These are phyloP conservation scores for Nakaseomyces glabratus DNA, from an alignment of 1,139 yeast genomes.

Conservation along the genomic window DNA sequence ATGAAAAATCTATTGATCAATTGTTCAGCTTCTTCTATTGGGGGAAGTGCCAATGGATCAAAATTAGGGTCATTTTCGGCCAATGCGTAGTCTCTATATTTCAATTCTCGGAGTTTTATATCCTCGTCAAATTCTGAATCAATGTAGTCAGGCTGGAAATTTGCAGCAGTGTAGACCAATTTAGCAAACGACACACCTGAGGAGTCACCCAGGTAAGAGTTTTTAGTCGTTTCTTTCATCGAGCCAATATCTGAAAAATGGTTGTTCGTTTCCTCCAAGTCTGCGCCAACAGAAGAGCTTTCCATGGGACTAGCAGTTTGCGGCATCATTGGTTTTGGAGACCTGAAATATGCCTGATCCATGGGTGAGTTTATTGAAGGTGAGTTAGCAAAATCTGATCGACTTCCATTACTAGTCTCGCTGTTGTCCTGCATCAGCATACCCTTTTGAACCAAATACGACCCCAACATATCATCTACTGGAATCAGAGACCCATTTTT, in stretches of 20 bases:
- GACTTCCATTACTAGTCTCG: neutral
- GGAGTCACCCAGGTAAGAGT: constrained; percentile 43
- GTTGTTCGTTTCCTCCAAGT: constrained; percentile 20
- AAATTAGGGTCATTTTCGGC: constrained; percentile 15
- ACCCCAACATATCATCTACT: constrained; percentile 17
- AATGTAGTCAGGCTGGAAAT: constrained; percentile 38
- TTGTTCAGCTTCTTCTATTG: constrained; percentile 60
- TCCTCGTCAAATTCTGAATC: constrained; percentile 20
- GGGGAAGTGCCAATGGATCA: constrained; percentile 41
- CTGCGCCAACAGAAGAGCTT: constrained; percentile 11
- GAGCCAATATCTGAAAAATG: constrained; percentile 19
- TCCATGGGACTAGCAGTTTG: constrained; percentile 11
- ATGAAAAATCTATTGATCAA: constrained; percentile 63
- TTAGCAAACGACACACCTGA: constrained; percentile 66
- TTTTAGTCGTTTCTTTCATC: constrained; percentile 28
- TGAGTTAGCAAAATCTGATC: neutral
- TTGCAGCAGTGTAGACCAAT: constrained; percentile 67
- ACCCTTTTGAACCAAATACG: constrained; percentile 21
- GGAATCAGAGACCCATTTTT: constrained; percentile 17
- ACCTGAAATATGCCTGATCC: no score
- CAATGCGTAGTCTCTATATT: constrained; percentile 16
- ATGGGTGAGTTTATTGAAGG: constrained; percentile 6
- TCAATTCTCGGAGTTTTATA: constrained; percentile 19
- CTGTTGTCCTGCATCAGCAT: constrained; percentile 15
- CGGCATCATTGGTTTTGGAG: constrained; percentile 9